Conservation (phyloP, 2,329 filamentous ascomycete genomes). For the Fusarium compactum region DNA sequence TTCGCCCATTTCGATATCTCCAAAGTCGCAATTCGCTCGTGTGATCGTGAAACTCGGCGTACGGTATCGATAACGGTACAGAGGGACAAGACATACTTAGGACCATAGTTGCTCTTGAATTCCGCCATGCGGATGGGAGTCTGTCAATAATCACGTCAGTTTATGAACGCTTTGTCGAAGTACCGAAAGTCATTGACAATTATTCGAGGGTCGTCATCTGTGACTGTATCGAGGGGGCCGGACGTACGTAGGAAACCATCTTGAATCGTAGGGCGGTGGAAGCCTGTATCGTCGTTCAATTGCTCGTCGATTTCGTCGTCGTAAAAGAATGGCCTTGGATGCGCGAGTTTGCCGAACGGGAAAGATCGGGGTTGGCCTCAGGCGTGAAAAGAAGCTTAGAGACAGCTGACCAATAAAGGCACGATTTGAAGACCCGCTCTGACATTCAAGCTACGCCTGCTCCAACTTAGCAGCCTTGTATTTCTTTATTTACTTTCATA, state of each 20-base stretch:
- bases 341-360: constrained; percentile 53
- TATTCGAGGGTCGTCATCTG: background rate
- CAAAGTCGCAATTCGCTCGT: constrained; percentile 10
- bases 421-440: constrained; percentile 21
- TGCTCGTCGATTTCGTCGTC: constrained; percentile 51
- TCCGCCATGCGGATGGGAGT: constrained; percentile 59
- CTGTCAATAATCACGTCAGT: constrained; percentile 55
- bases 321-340: constrained; percentile 44
- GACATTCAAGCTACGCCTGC: constrained; percentile 34
- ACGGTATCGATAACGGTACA: background rate
- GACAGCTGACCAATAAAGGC: constrained; percentile 24
- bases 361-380: constrained; percentile 53
- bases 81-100: constrained; percentile 64
- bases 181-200: constrained; percentile 23
- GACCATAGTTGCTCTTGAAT: constrained; percentile 74
- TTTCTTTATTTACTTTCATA: constrained; percentile 22
- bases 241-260: constrained; percentile 58
- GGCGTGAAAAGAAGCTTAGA: constrained; percentile 40
- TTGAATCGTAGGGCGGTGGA: constrained; percentile 51
- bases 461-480: constrained; percentile 24
- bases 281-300: constrained; percentile 53
- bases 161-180: constrained; percentile 1
- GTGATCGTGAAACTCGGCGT: background rate
- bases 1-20: background rate
- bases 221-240: background rate